A percentile compares a stretch with the other conserved stretches of the same genome.
These are phyloP conservation scores for Neofusicoccum laricinum DNA, from an alignment of 2,329 filamentous ascomycete species.

Conservation along the genomic window DNA sequence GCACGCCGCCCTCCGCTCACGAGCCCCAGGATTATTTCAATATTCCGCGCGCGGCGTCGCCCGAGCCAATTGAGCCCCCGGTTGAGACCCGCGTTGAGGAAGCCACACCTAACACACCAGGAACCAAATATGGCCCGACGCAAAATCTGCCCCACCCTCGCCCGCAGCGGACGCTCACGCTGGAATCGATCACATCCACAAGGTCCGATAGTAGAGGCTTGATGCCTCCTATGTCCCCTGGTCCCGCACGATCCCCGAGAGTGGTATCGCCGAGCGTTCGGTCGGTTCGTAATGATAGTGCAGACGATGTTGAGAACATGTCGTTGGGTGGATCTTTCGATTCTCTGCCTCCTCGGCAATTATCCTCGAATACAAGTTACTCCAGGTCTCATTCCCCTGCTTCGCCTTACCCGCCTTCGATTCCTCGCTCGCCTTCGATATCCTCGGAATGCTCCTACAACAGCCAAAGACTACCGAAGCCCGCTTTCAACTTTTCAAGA, in stretches of 20 bases:
- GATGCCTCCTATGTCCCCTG: constrained; percentile 40
- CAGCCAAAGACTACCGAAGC: constrained; percentile 59
- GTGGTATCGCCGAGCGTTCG: constrained; percentile 43
- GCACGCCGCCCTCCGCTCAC: constrained; percentile 21
- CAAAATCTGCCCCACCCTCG: constrained; percentile 27
- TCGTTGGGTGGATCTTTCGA: constrained; percentile 59
- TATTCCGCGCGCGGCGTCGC: constrained; percentile 44
- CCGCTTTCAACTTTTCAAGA: constrained; percentile 90
- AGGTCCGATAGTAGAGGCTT: constrained; percentile 1
- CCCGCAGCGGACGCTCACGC: constrained; percentile 40
- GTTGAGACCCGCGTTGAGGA: constrained; percentile 35
- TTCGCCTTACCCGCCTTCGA: constrained; percentile 57
- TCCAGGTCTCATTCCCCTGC: constrained; percentile 61
- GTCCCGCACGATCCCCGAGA: constrained; percentile 31
- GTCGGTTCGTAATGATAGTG: constrained; percentile 50
- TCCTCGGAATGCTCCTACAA: constrained; percentile 74
- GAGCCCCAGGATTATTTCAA: constrained; percentile 41
- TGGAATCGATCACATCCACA: constrained; percentile 31
- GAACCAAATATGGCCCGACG: constrained; percentile 26
- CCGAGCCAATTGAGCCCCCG: constrained; percentile 42
- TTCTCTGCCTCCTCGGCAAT: constrained; percentile 67
- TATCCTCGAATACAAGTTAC: constrained; percentile 68
- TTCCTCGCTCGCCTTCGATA: constrained; percentile 77
- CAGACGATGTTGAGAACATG: constrained; percentile 68
- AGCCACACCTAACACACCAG: constrained; percentile 40